Percentiles rank a stretch among this genome's conserved stretches.
phyloP scores from a whole-genome alignment of 176 grass and related monocot species.

The Lolium rigidum region DNA sequence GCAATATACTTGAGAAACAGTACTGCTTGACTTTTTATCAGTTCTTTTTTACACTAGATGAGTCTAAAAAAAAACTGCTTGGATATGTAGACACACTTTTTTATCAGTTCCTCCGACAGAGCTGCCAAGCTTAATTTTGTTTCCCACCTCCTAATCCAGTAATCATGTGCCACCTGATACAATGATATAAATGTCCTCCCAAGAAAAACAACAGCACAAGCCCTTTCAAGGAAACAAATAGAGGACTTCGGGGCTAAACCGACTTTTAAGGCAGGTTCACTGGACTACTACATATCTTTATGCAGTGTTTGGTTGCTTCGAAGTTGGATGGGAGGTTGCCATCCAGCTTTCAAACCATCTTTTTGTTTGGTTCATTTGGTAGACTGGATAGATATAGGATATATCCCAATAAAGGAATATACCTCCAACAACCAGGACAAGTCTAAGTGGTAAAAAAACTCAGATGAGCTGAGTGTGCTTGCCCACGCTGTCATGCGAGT shows the following conservation, averaged over 20 bases:
- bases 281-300: not conserved
- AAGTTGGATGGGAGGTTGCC: not conserved
- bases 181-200: conserved; percentile 19
- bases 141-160: conserved; percentile 2
- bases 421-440: not conserved
- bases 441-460: too few relatives aligned
- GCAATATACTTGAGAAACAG: not conserved
- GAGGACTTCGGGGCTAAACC: not conserved
- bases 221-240: not conserved
- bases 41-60: not conserved
- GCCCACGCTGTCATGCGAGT: not conserved
- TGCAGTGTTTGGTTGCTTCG: conserved; percentile 10
- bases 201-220: not conserved
- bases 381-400: not conserved
- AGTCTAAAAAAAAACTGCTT: not conserved
- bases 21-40: not conserved
- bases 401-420: not conserved
- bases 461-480: not conserved
- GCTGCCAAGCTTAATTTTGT: not conserved
- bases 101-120: not conserved
- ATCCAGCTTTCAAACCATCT: not conserved
- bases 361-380: not conserved
- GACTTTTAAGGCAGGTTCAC: not conserved
- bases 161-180: conserved; percentile 2
- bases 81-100: not conserved